Evolutionary conservation across 208 protist genomes (phyloP).

Genomic region (Crithidia thermophila): DNA sequence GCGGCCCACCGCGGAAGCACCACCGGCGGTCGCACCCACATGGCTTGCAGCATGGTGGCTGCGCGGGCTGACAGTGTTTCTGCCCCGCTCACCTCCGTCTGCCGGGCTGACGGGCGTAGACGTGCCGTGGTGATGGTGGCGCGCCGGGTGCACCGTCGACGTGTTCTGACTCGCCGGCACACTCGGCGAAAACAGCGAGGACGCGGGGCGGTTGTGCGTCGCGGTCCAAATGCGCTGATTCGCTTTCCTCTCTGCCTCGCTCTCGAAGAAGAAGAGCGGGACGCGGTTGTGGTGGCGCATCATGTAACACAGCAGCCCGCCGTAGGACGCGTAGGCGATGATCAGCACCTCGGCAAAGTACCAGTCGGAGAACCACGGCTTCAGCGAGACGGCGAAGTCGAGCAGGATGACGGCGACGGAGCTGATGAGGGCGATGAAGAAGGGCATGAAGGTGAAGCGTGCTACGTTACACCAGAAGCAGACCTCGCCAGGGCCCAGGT

Average conservation of each 20-base stretch:
- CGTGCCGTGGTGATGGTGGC: too few relatives aligned
- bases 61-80: background rate
- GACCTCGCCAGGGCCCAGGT: constrained; percentile 49
- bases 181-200: background rate
- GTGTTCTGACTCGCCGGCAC: background rate
- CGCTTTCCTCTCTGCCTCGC: constrained; percentile 15
- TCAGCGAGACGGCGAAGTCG: constrained; percentile 47
- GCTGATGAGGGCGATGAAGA: constrained; percentile 37
- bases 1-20: background rate
- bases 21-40: too few relatives aligned
- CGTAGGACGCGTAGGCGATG: constrained; percentile 39
- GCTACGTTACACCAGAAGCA: constrained; percentile 71
- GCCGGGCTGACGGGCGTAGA: too few relatives aligned
- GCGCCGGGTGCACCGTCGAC: too few relatives aligned
- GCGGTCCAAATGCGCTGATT: constrained; percentile 1
- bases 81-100: background rate
- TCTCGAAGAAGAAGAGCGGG: constrained; percentile 18
- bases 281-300: constrained; percentile 19
- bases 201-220: background rate
- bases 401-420: constrained; percentile 39
- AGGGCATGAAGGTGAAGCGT: constrained; percentile 49
- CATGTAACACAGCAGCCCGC: constrained; percentile 23
- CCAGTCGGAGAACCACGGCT: constrained; percentile 65
- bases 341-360: constrained; percentile 46
- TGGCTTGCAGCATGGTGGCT: too few relatives aligned